These are phyloP conservation scores for Chrysochromulina tobinii DNA, from an alignment of 78 protist species.

Conservation along the genomic window DNA sequence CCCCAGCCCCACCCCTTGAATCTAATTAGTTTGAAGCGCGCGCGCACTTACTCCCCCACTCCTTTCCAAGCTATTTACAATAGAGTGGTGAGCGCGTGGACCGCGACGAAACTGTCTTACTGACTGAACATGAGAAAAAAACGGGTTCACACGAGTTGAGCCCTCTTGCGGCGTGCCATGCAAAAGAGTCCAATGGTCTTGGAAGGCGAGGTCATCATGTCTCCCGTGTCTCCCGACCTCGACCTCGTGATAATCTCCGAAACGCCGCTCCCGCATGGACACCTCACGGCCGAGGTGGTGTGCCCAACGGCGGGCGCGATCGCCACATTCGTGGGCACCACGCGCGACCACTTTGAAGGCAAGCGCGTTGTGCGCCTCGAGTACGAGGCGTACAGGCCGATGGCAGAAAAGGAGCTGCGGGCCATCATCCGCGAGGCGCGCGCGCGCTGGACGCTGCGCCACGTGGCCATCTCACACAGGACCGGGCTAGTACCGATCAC, in stretches of 20 bases:
- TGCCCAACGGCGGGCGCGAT: background rate
- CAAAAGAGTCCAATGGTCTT: no score
- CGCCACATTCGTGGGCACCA: conserved; percentile 32
- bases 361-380: conserved; percentile 45
- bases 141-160: no score
- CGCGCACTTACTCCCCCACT: no score
- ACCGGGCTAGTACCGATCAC: conserved; percentile 61
- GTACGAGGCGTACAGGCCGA: conserved; percentile 71
- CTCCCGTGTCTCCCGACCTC: no score
- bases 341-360: conserved; percentile 62
- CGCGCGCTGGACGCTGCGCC: conserved; percentile 14
- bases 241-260: background rate
- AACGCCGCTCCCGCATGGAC: background rate
- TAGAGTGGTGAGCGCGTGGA: no score
- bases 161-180: no score
- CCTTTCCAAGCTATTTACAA: no score
- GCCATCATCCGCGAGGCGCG: conserved; percentile 25
- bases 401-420: conserved; percentile 63
- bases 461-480: conserved; percentile 48
- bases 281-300: background rate
- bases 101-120: no score
- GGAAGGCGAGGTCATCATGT: no score
- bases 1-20: no score
- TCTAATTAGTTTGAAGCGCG: no score
- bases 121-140: no score